Percentiles rank a stretch among this genome's conserved stretches.
Evolutionary conservation across 257 asterid genomes (phyloP).

Genomic region (Capsicum baccatum): DNA sequence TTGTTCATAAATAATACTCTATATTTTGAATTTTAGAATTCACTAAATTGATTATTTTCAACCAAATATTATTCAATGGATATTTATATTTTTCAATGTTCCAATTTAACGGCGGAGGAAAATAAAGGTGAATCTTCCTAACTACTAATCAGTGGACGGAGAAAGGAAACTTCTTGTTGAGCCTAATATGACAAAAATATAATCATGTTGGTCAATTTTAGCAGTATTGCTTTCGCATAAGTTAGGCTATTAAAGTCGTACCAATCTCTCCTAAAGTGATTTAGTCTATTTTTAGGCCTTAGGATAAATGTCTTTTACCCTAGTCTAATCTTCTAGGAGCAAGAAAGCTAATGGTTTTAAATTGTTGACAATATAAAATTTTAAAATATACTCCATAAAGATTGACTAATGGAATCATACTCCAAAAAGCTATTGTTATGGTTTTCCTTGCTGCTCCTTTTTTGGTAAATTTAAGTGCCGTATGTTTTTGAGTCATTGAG

Average conservation of each 20-base stretch:
- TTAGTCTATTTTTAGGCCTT: neutral
- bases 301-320: neutral
- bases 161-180: neutral
- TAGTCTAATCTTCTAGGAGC: constrained; percentile 11
- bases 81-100: neutral
- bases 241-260: neutral
- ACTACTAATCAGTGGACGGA: neutral
- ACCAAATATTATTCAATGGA: neutral
- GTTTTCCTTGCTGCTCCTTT: neutral
- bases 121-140: neutral
- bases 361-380: neutral
- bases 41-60: neutral
- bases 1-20: neutral
- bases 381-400: neutral
- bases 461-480: neutral
- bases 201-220: constrained; percentile 2
- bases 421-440: neutral
- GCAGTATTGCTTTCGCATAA: neutral
- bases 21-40: neutral
- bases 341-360: neutral
- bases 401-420: neutral
- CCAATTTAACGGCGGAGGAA: constrained; percentile 29
- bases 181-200: neutral
- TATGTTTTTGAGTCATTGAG: neutral
- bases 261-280: neutral